Conservation (phyloP, 306 rosid species). For the peach (Prunus persica) region DNA sequence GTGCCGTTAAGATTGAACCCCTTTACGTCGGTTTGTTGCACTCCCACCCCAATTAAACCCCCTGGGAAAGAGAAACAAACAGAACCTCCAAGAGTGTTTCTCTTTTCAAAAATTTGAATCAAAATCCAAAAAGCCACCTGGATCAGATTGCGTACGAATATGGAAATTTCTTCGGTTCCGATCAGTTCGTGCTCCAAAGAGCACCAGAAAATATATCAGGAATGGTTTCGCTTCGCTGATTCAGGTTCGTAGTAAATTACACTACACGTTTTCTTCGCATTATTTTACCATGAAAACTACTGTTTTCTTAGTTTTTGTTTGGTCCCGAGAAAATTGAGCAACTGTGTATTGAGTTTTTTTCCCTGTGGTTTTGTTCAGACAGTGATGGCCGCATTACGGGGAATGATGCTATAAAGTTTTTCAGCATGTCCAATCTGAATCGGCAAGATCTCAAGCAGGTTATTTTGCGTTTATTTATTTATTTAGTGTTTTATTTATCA, state of each 20-base stretch:
- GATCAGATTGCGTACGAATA: background rate
- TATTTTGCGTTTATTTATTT: background rate
- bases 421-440: constrained; percentile 65
- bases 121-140: background rate
- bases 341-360: background rate
- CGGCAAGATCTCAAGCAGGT: constrained; percentile 91
- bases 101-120: background rate
- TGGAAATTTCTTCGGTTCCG: constrained; percentile 68
- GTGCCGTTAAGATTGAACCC: background rate
- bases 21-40: background rate
- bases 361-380: constrained; percentile 43
- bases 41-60: background rate
- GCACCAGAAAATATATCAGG: constrained; percentile 51
- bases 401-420: constrained; percentile 74
- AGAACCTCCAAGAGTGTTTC: background rate
- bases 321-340: background rate
- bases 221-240: constrained; percentile 87
- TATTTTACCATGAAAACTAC: background rate
- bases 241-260: constrained; percentile 41
- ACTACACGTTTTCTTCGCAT: background rate
- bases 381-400: constrained; percentile 90
- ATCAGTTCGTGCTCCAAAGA: constrained; percentile 51
- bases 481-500: background rate
- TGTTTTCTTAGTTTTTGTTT: constrained; percentile 5
- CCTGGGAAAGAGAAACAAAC: constrained; percentile 1